Conservation (phyloP, 2,329 filamentous ascomycete species). For the Phoma sp. region DNA sequence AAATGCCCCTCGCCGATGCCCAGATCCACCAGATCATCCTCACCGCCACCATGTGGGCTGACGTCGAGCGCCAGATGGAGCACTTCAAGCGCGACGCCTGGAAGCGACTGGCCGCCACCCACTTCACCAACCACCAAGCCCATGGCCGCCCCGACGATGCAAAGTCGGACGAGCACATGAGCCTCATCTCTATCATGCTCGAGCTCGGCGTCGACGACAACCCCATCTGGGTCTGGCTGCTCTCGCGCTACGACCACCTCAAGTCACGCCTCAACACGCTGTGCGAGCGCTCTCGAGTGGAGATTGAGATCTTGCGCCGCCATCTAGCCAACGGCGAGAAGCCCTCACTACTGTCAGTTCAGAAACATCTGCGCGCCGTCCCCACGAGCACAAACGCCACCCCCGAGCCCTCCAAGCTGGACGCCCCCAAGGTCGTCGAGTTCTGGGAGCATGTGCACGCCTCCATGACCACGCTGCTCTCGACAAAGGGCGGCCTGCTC, state of each 20-base stretch:
- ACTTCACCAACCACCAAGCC: slow-evolving; percentile 58
- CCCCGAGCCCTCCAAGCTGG: slow-evolving; percentile 65
- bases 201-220: slow-evolving; percentile 95
- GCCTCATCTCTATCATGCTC: slow-evolving; percentile 85
- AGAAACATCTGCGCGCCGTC: slow-evolving; percentile 77
- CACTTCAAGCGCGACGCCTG: slow-evolving; percentile 88
- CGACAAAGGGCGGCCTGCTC: slow-evolving; percentile 75
- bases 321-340: slow-evolving; percentile 77
- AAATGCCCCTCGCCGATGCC: slow-evolving; percentile 70
- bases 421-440: slow-evolving; percentile 80
- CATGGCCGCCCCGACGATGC: slow-evolving; percentile 52
- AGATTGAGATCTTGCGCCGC: slow-evolving; percentile 89
- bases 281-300: slow-evolving; percentile 85
- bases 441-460: slow-evolving; percentile 88
- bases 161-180: slow-evolving; percentile 83
- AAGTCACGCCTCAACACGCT: slow-evolving; percentile 82
- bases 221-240: slow-evolving; percentile 94
- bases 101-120: slow-evolving; percentile 76
- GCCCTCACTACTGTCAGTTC: slow-evolving; percentile 71
- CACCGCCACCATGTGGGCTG: slow-evolving; percentile 92
- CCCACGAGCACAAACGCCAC: slow-evolving; percentile 68
- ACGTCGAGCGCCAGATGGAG: slow-evolving; percentile 86
- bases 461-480: slow-evolving; percentile 77
- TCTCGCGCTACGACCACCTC: slow-evolving; percentile 86
- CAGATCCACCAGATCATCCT: slow-evolving; percentile 87